Evolutionary conservation across 805 yeast species (phyloP), one percentile per base, ranked within the genome.

Genomic region (Lipomyces yamanashiensis): DNA sequence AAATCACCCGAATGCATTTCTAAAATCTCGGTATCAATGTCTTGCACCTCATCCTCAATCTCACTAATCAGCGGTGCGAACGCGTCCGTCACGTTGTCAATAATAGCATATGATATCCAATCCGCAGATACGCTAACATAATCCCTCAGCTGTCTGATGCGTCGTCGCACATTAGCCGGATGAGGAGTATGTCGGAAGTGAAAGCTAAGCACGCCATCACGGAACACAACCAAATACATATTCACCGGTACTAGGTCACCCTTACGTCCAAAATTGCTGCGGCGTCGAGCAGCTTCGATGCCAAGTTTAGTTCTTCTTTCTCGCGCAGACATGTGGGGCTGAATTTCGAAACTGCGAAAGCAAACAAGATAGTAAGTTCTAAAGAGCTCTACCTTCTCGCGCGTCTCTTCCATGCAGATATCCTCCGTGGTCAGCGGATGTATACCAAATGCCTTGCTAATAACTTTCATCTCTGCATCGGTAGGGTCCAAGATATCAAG

Each of bases 371-470:
- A 95, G 76, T 93, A 93, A 67, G 89, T 89, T 72, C 89, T 87
- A 78, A 93, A 93, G 40, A 95, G 76, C 76, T 93, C 99, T 21
- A 93, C 97, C 73, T 93, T 93, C 75, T 93, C 99, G 68, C 98
- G 84, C 0, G 96, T 89, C 74, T 93, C 99, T 1, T 97, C 97
- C 37, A 92, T 77, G 64, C 89, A 88, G 54, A 93, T 92, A 77
- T 93, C 99, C 74, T 93, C 99, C 0, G 98, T 90, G 0, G 99
- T 93, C 71, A 93, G 82, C 0, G 99, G 99, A 76, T 93, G 99
- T 61, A 93, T 90, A 0, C 96, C 96, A 77, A 93, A 93, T 0
- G 98, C 86, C 71, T 91, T 91, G 34, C 96, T 85, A 13, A 93
- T 71, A 0, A 88, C 95, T 72, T 93, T 92, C 96, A 95, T 90